phyloP scores from a whole-genome alignment of 352 stramenopile genomes.

The Pythium graminicola region DNA sequence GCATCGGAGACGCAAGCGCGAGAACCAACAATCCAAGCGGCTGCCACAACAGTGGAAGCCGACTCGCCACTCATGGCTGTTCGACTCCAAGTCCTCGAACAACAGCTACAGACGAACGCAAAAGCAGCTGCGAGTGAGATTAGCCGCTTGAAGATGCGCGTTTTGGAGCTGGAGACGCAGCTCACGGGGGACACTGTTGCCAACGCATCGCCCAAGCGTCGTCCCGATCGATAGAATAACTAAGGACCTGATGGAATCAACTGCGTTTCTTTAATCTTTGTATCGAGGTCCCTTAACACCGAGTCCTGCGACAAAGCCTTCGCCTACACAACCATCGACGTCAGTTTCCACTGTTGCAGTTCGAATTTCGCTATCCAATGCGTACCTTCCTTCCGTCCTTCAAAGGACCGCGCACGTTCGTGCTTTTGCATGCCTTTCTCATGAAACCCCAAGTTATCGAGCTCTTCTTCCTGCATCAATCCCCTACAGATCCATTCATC shows the following conservation, averaged over 20 bases:
- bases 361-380: background rate
- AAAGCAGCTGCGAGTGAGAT: conserved; percentile 53
- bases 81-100: conserved; percentile 55
- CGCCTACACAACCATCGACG: conserved; percentile 20
- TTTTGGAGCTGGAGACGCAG: conserved; percentile 55
- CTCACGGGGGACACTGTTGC: background rate
- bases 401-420: conserved; percentile 33
- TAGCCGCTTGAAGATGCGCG: conserved; percentile 44
- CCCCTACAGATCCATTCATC: conserved; percentile 30
- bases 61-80: conserved; percentile 33
- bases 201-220: background rate
- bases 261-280: conserved; percentile 27
- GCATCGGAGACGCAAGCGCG: background rate
- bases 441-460: conserved; percentile 80
- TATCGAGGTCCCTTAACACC: conserved; percentile 70
- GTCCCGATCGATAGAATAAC: background rate
- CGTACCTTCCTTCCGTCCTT: conserved; percentile 69
- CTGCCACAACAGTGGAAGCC: background rate
- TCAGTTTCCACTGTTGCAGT: background rate
- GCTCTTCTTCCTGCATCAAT: conserved; percentile 79
- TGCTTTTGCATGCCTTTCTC: conserved; percentile 69
- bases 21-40: background rate
- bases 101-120: conserved; percentile 62
- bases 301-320: conserved; percentile 77
- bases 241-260: background rate